These are phyloP conservation scores for Aspergillus latus DNA, from an alignment of 2,329 filamentous ascomycete genomes.

Conservation along the genomic window DNA sequence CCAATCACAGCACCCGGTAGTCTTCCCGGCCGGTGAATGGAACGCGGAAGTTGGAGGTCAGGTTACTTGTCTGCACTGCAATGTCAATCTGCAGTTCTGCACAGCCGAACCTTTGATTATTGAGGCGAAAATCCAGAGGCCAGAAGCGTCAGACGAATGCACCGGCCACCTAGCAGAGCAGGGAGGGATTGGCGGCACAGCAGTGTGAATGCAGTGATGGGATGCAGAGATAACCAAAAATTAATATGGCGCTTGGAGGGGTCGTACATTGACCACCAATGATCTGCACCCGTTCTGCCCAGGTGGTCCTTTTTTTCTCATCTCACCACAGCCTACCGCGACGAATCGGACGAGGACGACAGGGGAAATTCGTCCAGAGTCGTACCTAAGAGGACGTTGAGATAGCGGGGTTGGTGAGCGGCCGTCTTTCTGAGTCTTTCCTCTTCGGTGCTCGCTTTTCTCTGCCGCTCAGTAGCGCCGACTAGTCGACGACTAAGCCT, in stretches of 20 bases:
- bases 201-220: not conserved
- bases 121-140: conserved; percentile 7
- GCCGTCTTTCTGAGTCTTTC: not conserved
- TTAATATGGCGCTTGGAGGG: not conserved
- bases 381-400: conserved; percentile 4
- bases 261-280: not conserved
- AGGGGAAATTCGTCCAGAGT: conserved; percentile 2
- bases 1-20: not conserved
- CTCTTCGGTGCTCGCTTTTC: not conserved
- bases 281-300: not conserved
- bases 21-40: not conserved
- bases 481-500: conserved; percentile 4
- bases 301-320: conserved; percentile 5
- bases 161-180: conserved; percentile 4
- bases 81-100: conserved; percentile 6
- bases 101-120: not conserved
- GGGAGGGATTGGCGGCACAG: conserved; percentile 7
- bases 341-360: conserved; percentile 5
- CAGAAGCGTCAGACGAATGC: conserved; percentile 1
- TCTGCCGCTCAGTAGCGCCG: conserved; percentile 2
- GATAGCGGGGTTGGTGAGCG: conserved; percentile 5
- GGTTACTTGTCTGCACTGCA: conserved; percentile 6
- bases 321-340: not conserved
- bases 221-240: conserved; percentile 8
- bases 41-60: not conserved